Evolutionary conservation across 352 stramenopile genomes (phyloP).

Genomic region (Globisporangium irregulare): DNA sequence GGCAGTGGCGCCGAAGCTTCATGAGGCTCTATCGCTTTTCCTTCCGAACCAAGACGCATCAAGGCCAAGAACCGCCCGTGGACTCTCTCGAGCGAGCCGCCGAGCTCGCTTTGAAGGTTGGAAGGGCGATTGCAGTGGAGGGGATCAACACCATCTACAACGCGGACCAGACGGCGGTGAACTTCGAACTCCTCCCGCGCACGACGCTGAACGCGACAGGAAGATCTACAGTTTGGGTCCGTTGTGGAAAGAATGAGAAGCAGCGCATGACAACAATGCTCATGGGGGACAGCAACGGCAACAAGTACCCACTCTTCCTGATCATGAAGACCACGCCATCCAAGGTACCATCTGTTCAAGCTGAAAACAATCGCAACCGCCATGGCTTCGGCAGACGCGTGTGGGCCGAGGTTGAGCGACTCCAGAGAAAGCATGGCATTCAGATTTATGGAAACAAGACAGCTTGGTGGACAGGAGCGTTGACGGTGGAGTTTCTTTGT

Average conservation of each 20-base stretch:
- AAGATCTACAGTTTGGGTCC: neutral
- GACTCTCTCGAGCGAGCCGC: slow-evolving; percentile 1
- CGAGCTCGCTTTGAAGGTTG: slow-evolving; percentile 13
- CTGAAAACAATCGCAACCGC: slow-evolving; percentile 15
- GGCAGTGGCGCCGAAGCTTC: slow-evolving; percentile 10
- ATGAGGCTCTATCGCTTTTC: slow-evolving; percentile 16
- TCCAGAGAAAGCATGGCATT: slow-evolving; percentile 7
- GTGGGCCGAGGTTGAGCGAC: slow-evolving; percentile 14
- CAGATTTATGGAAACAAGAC: slow-evolving; percentile 27
- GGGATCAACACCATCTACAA: slow-evolving; percentile 22
- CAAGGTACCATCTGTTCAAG: slow-evolving; percentile 2
- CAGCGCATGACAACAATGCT: neutral
- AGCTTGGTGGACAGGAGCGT: slow-evolving; percentile 24
- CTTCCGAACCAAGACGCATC: slow-evolving; percentile 18
- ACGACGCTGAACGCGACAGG: slow-evolving; percentile 17
- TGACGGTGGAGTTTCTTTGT: slow-evolving; percentile 24
- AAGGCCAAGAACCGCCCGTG: slow-evolving; percentile 14
- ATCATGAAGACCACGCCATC: slow-evolving; percentile 23
- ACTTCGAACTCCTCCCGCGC: slow-evolving; percentile 29
- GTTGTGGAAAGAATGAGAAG: neutral
- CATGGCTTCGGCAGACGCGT: slow-evolving; percentile 18
- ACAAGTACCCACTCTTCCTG: slow-evolving; percentile 27
- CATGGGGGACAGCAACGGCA: neutral
- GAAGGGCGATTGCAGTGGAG: neutral
- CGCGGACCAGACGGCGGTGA: slow-evolving; percentile 23